phyloP scores from a whole-genome alignment of 2,329 filamentous ascomycete species.

The Xylariaceae sp. region DNA sequence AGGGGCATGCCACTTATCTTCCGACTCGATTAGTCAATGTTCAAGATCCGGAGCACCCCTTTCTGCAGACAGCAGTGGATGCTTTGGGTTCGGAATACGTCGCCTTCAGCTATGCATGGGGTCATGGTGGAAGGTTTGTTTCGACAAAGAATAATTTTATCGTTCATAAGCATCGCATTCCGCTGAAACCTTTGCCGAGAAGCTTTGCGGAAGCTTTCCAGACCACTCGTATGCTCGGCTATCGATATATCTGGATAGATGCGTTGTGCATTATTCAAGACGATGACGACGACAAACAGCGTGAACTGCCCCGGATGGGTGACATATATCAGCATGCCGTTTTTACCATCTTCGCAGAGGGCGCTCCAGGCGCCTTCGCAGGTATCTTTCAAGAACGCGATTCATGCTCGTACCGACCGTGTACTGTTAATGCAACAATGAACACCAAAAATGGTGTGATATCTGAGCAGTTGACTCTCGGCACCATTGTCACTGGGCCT shows the following conservation, averaged over 20 bases:
- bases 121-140: slow-evolving; percentile 1
- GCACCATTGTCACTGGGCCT: slow-evolving; percentile 14
- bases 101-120: slow-evolving; percentile 26
- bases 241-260: slow-evolving; percentile 35
- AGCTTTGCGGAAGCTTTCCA: slow-evolving; percentile 8
- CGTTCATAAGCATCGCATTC: slow-evolving; percentile 5
- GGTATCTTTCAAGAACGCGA: slow-evolving; percentile 28
- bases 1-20: not conserved
- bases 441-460: not conserved
- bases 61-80: not conserved
- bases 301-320: slow-evolving; percentile 24
- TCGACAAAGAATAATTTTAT: slow-evolving; percentile 8
- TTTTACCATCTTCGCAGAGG: slow-evolving; percentile 25
- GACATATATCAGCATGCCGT: slow-evolving; percentile 26
- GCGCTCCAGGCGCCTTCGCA: slow-evolving; percentile 14
- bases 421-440: slow-evolving; percentile 5
- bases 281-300: slow-evolving; percentile 23
- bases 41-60: slow-evolving; percentile 10
- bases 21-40: slow-evolving; percentile 21
- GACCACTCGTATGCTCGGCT: slow-evolving; percentile 15
- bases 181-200: not conserved
- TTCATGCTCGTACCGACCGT: slow-evolving; percentile 17
- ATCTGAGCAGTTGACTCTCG: slow-evolving; percentile 11
- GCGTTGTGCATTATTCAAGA: slow-evolving; percentile 33
- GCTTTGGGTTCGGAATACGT: slow-evolving; percentile 1